phyloP scores from a whole-genome alignment of 768 basidiomycete species.

The Trametes meyenii region DNA sequence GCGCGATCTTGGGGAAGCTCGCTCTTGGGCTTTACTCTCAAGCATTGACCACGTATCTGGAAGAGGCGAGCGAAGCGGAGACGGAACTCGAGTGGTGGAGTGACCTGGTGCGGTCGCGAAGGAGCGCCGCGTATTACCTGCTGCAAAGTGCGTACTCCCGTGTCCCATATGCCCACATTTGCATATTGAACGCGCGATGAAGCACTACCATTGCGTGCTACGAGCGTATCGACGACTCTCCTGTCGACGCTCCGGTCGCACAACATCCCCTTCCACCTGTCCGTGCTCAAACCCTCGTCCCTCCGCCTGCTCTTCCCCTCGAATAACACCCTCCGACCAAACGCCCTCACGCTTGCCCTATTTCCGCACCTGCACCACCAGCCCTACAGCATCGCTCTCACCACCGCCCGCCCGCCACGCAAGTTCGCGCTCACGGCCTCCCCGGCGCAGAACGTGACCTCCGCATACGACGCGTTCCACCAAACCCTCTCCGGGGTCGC shows the following conservation, averaged over 20 bases:
- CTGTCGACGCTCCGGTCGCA: constrained; percentile 45
- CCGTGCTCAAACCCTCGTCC: constrained; percentile 50
- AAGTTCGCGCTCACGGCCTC: constrained; percentile 19
- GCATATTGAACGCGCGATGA: background rate
- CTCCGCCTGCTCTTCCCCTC: constrained; percentile 53
- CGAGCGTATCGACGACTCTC: constrained; percentile 42
- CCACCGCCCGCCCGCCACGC: constrained; percentile 7
- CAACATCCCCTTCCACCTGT: constrained; percentile 49
- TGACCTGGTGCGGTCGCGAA: constrained; percentile 61
- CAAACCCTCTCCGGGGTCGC: constrained; percentile 10
- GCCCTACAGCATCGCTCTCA: constrained; percentile 31
- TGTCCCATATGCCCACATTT: background rate
- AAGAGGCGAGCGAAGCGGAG: constrained; percentile 70
- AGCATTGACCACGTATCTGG: constrained; percentile 63
- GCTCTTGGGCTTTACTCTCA: constrained; percentile 64
- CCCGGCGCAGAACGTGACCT: constrained; percentile 12
- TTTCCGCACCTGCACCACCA: constrained; percentile 63
- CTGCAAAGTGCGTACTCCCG: constrained; percentile 67
- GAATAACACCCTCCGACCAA: constrained; percentile 47
- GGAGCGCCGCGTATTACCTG: constrained; percentile 63
- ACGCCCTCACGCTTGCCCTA: constrained; percentile 55
- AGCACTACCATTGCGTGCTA: constrained; percentile 52
- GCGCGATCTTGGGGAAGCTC: constrained; percentile 51
- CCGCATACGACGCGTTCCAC: constrained; percentile 19
- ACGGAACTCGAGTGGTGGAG: constrained; percentile 87